Base-by-base conservation (phyloP, 1,284 basidiomycete genomes). In the Malassezia pachydermatis region DNA sequence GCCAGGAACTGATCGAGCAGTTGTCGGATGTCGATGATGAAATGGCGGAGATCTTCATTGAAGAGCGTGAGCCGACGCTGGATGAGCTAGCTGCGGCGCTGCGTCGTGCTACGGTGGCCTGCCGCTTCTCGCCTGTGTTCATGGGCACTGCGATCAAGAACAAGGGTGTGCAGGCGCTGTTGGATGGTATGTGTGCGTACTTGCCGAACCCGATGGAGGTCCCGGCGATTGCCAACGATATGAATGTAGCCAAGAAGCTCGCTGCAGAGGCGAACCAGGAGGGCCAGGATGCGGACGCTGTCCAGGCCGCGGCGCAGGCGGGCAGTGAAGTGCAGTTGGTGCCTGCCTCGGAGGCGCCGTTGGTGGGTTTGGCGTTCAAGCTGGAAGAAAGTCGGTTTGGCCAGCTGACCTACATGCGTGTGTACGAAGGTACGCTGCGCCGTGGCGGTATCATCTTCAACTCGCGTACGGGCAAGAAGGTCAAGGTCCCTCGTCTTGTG, bases 141-240 rank as follows among this genome's bases (percentile, higher is more conserved):
- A 77, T 98, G 56, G 94, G 94, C 33, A 94, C 89, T 6, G 94
- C 94, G 0, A 85, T 98, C 72, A 96, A 96, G 77, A 98, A 99
- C 75, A 94, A 88, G 19, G 88, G 82, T 48, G 86, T 99, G 3
- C 94, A 98, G 73, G 81, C 88, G 14, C 78, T 98, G 59, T 78
- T 99, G 17, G 90, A 98, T 66, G 94, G 90, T 60, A 83, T 96
- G 27, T 92, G 88, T 70, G 78, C 84, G n/a, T 99, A 96, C 75
- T 79, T 99, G 8, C 88, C 94, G 17, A 86, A 84, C 55, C 94
- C 94, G 0, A 76, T 83, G 2, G 87, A 98, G 73, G 77, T 82
- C 9, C 77, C 80, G 28, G 82, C 84, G 11, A 77, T 82, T 25
- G 94, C 94, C 0, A 81, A 89, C 59, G 90, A 96, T 32, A 77